Evolutionary conservation across 495 filamentous ascomycete species (phyloP), one percentile per base, ranked within the genome.

Genomic region (Glonium stellatum): DNA sequence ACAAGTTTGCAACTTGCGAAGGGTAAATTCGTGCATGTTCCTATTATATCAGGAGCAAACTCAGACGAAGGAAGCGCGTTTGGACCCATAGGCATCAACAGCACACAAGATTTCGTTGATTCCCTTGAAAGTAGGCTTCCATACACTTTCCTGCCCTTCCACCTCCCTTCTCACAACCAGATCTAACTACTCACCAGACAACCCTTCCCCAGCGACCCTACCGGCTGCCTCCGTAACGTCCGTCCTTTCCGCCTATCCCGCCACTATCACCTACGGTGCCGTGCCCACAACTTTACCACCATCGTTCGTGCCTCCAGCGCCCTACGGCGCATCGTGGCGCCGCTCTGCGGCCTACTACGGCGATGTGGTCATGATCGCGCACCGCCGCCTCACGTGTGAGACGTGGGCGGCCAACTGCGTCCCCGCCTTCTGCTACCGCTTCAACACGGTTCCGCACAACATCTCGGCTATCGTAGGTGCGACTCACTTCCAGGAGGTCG

Each of bases 31-130:
- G 82, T 84, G 18, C 46, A 75, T 53, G 75, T 86, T 35, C 80
- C 80, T 3, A 78, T 86, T 54, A 79, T 86, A 42, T 70, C 77
- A 42, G 84, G 84, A 12, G 76, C 82, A 34, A 83, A 80, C 64
- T 77, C 66, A 72, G 84, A 87, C 64, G 83, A 87, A 51, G 84
- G 84, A 5, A 84, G 81, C 1, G 75, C 82, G 12, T 85, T 86
- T 57, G 78, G 79, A 2, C 27, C 27, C 27, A 31, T 31, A 31
- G 27, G 27, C 27, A 22, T 48, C 22, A 22, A 13, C 15, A 10
- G 6, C 15, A 19, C 44, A 8, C 44, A n/a, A 48, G 44, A 82
- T 22, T 75, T 81, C 31, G 55, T 65, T 21, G 39, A 54, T 19
- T 69, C 61, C 48, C 68, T 80, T 9, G 61, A 58, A 53, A 62